These are phyloP conservation scores for Solioccasus polychromus DNA, from an alignment of 768 basidiomycete species.

Conservation along the genomic window DNA sequence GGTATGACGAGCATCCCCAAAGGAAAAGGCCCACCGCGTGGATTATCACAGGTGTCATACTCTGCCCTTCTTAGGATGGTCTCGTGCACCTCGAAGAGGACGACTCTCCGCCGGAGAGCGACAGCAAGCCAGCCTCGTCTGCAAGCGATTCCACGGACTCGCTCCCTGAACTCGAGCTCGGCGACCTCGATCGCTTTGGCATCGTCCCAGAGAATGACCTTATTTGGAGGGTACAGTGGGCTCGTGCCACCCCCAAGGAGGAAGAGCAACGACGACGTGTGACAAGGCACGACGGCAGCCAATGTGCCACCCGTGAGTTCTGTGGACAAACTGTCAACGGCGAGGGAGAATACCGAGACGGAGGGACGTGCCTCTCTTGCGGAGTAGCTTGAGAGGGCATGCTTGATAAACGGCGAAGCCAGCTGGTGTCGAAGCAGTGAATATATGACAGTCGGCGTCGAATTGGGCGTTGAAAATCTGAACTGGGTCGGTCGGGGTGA, in stretches of 20 bases:
- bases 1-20: conserved; percentile 2
- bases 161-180: conserved; percentile 86
- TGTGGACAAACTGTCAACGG: conserved; percentile 32
- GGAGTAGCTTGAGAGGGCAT: conserved; percentile 71
- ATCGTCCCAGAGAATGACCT: conserved; percentile 90
- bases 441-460: conserved; percentile 77
- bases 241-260: conserved; percentile 85
- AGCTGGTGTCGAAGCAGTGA: conserved; percentile 73
- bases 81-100: conserved; percentile 70
- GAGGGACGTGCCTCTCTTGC: conserved; percentile 68
- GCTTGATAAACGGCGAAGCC: conserved; percentile 83
- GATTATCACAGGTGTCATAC: conserved; percentile 89
- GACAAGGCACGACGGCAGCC: conserved; percentile 71
- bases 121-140: conserved; percentile 84
- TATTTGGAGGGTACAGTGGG: conserved; percentile 88
- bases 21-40: conserved; percentile 52
- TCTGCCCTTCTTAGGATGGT: conserved; percentile 63
- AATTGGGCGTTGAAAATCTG: conserved; percentile 77
- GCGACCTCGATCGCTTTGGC: conserved; percentile 72
- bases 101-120: conserved; percentile 72
- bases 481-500: conserved; percentile 71
- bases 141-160: conserved; percentile 75
- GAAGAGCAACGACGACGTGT: conserved; percentile 80
- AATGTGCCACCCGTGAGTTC: conserved; percentile 80
- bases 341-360: neutral